Conservation (phyloP, 345 rosid genomes). For the Anastatica hierochuntica region DNA sequence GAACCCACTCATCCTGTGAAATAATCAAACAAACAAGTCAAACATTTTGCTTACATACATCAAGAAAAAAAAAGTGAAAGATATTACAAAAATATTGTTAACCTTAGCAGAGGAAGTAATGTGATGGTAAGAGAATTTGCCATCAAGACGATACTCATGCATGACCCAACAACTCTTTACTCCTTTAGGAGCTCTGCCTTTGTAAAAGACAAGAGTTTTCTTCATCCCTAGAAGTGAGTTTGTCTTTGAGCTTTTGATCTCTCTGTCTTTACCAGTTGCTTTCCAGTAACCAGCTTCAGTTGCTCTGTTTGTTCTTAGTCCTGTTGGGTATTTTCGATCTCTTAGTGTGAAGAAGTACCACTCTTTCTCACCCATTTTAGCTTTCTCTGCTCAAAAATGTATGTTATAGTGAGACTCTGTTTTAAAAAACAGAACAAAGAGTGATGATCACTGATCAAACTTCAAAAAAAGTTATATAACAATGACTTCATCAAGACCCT, state of each 20-base stretch:
- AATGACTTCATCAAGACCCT: too few relatives aligned
- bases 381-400: constrained; percentile 41
- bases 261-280: constrained; percentile 91
- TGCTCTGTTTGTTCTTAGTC: constrained; percentile 87
- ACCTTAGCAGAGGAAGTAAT: constrained; percentile 68
- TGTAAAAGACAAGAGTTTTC: constrained; percentile 81
- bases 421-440: neutral
- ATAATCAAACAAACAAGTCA: too few relatives aligned
- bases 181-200: constrained; percentile 92
- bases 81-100: neutral
- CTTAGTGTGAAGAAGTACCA: constrained; percentile 88
- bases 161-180: constrained; percentile 92
- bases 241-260: constrained; percentile 81
- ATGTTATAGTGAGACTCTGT: neutral
- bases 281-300: constrained; percentile 98
- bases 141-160: constrained; percentile 97
- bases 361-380: constrained; percentile 93
- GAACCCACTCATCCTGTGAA: constrained; percentile 88
- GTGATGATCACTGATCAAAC: too few relatives aligned
- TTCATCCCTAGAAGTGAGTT: constrained; percentile 82
- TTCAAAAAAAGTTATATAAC: too few relatives aligned
- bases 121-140: constrained; percentile 79
- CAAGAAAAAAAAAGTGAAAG: neutral
- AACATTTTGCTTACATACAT: neutral
- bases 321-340: constrained; percentile 89